Percentiles rank a stretch among this genome's conserved stretches.
Evolutionary conservation across 2,329 filamentous ascomycete species (phyloP).

Genomic region (Talaromyces sp.): DNA sequence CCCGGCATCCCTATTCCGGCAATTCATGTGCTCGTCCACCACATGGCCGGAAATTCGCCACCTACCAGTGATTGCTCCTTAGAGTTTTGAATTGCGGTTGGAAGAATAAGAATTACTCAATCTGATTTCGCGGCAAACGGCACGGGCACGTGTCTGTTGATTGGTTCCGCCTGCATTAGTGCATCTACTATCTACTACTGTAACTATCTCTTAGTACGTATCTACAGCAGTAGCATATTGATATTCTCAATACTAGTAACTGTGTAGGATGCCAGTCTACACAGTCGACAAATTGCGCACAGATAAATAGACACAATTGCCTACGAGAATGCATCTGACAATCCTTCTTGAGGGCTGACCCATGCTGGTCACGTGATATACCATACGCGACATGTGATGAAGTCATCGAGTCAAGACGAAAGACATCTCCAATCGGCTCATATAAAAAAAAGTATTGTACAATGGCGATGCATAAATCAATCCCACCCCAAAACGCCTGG

Average conservation of each 20-base stretch:
- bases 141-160: not conserved
- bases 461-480: not conserved
- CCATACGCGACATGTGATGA: not conserved
- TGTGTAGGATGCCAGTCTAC: no score
- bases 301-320: not conserved
- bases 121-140: not conserved
- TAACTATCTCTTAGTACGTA: not conserved
- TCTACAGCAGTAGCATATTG: no score
- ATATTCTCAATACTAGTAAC: no score
- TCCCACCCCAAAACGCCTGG: constrained; percentile 1
- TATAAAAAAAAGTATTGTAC: not conserved
- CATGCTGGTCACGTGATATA: not conserved
- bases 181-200: not conserved
- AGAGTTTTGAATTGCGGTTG: no score
- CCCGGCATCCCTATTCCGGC: not conserved
- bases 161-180: not conserved
- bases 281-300: not conserved
- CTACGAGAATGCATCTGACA: not conserved
- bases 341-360: not conserved
- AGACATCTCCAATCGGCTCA: not conserved
- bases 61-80: no score
- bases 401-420: not conserved
- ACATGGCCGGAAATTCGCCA: not conserved
- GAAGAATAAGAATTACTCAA: no score
- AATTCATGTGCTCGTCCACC: not conserved